phyloP scores from a whole-genome alignment of 208 protist genomes.

The Lotmaria passim region DNA sequence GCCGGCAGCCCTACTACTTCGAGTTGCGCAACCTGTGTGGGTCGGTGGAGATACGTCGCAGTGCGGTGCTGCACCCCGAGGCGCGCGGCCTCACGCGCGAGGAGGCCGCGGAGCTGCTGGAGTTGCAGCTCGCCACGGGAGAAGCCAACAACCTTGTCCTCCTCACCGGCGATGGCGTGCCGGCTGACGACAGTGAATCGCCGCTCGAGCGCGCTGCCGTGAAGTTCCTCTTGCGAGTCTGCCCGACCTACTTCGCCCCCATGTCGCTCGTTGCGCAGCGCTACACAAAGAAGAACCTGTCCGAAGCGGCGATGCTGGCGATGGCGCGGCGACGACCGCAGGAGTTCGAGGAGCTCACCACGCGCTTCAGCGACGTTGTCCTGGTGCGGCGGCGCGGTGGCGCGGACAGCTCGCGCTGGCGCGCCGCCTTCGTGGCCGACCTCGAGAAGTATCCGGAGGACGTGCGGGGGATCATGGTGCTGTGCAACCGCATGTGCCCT shows the following conservation, averaged over 20 bases:
- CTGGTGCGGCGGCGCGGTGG: slow-evolving; percentile 71
- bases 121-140: slow-evolving; percentile 58
- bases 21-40: slow-evolving; percentile 76
- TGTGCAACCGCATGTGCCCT: slow-evolving; percentile 63
- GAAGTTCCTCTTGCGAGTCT: slow-evolving; percentile 78
- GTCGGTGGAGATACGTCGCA: slow-evolving; percentile 77
- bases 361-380: slow-evolving; percentile 52
- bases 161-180: slow-evolving; percentile 44
- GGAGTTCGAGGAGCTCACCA: slow-evolving; percentile 69
- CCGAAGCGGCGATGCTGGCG: slow-evolving; percentile 40
- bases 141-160: slow-evolving; percentile 71
- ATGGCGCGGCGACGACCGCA: slow-evolving; percentile 38
- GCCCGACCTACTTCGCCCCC: slow-evolving; percentile 78
- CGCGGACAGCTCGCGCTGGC: slow-evolving; percentile 75
- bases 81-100: slow-evolving; percentile 69
- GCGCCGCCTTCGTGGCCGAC: slow-evolving; percentile 61
- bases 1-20: slow-evolving; percentile 87
- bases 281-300: slow-evolving; percentile 84
- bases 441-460: slow-evolving; percentile 77
- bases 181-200: slow-evolving; percentile 19
- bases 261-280: slow-evolving; percentile 72
- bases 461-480: slow-evolving; percentile 50
- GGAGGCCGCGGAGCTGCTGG: slow-evolving; percentile 60
- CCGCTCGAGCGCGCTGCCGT: slow-evolving; percentile 37
- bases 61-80: slow-evolving; percentile 80